These are phyloP conservation scores for Naegleria lovaniensis DNA, from an alignment of 208 protist species.

Conservation along the genomic window DNA sequence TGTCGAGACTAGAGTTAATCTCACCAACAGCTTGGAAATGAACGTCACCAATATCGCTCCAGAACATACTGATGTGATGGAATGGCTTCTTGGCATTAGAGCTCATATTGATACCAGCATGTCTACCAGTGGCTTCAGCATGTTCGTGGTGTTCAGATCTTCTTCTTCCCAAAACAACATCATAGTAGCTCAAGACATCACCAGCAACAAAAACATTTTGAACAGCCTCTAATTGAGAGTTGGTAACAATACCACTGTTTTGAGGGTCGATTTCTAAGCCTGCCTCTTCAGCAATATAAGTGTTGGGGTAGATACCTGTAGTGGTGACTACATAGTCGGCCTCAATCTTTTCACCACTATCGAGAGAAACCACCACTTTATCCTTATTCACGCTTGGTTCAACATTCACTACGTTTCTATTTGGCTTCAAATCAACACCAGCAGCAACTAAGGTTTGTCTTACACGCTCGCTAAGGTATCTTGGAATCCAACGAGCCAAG, in stretches of 20 bases:
- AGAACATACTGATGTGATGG: constrained; percentile 17
- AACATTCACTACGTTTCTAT: constrained; percentile 7
- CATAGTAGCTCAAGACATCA: constrained; percentile 29
- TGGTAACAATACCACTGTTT: constrained; percentile 27
- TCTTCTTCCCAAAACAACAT: constrained; percentile 21
- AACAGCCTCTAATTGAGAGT: constrained; percentile 21
- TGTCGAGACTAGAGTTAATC: background rate
- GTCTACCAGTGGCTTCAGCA: constrained; percentile 14
- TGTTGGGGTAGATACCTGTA: constrained; percentile 28
- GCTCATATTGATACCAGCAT: constrained; percentile 26
- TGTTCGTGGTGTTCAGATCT: constrained; percentile 29
- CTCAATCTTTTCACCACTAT: constrained; percentile 18
- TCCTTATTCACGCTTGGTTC: background rate
- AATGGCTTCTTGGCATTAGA: background rate
- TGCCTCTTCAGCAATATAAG: constrained; percentile 21
- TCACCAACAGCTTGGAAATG: constrained; percentile 30
- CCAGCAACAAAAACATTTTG: constrained; percentile 26
- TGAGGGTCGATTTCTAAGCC: constrained; percentile 30
- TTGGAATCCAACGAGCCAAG: constrained; percentile 19
- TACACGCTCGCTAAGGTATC: constrained; percentile 12
- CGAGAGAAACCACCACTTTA: background rate
- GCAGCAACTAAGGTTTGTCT: background rate
- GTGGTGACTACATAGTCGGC: constrained; percentile 16
- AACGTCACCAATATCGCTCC: constrained; percentile 14
- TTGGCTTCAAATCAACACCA: constrained; percentile 27